Base-by-base conservation (phyloP, 257 asterid species). In the Gentiana macrophylla region DNA sequence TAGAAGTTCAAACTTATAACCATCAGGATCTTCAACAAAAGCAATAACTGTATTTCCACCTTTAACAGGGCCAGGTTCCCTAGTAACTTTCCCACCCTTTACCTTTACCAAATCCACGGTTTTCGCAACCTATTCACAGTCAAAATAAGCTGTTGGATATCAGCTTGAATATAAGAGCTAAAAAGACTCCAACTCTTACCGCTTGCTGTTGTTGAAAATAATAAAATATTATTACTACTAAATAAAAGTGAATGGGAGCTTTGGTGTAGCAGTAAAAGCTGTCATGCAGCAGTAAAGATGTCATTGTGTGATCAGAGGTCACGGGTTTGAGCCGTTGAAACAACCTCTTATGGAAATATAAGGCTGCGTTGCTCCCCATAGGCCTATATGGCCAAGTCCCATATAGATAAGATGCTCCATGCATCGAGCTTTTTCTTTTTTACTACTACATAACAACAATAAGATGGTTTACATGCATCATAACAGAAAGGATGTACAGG, bases 41-140 rank as follows among this genome's bases (percentile, higher is more conserved):
- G 99, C 99, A 48, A 92, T 88, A 48, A 88, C 95, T 5, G 97
- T 85, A 44, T 75, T 88, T 37, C 99, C 99, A 41, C 99, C 99
- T 83, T 92, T 88, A 66, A 92, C 99, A 13, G 95, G 89, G 53
- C 99, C 94, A 46, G 99, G 97, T 73, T 92, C 99, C 74, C 99
- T 74, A 9, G 95, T 75, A 59, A 92, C 97, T 63, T 67, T 88
- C 53, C 99, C 99, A 68, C 99, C 99, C 73, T 92, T 92, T 62
- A 89, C 95, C 78, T 81, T 92, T 34, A 92, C 49, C 62, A 88
- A 90, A 65, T 92, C 99, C 53, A 92, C 95, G 8, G 91, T 80
- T 77, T 88, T 88, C 32, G 88, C 59, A 69, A 91, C 94, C 98
- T 90, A 52, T 35, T 13, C n/a, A 69, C 48, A 53, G 11, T 58